Evolutionary conservation across 2,329 filamentous ascomycete species (phyloP).

Genomic region (Trichophyton rubrum): DNA sequence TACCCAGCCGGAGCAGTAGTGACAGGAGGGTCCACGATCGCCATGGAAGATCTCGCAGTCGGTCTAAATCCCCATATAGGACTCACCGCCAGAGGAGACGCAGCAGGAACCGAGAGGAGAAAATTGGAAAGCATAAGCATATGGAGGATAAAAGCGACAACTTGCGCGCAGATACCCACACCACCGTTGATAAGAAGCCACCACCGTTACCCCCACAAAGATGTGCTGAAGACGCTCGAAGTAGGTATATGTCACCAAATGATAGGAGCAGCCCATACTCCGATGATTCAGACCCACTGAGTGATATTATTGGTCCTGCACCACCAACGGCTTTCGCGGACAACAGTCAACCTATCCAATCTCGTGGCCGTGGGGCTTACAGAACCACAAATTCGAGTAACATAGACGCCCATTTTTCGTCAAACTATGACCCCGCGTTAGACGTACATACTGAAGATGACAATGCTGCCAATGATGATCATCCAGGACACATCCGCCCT

Average conservation of each 20-base stretch:
- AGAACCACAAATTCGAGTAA: conserved; percentile 42
- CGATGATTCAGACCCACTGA: conserved; percentile 54
- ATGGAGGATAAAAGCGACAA: not conserved
- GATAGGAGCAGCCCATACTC: conserved; percentile 1
- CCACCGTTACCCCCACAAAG: not conserved
- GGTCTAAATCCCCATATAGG: not conserved
- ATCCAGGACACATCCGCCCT: conserved; percentile 29
- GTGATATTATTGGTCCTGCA: conserved; percentile 62
- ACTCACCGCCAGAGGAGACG: not conserved
- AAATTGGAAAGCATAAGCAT: not conserved
- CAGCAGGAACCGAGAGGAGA: not conserved
- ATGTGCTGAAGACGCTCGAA: not conserved
- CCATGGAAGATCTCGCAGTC: not conserved
- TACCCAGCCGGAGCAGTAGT: not conserved
- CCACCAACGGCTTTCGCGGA: conserved; percentile 33
- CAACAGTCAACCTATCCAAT: conserved; percentile 31
- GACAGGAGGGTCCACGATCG: conserved; percentile 13
- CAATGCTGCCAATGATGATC: conserved; percentile 49
- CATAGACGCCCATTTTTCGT: conserved; percentile 71
- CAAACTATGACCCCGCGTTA: conserved; percentile 45
- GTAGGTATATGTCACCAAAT: not conserved
- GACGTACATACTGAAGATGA: conserved; percentile 30
- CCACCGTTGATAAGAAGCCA: not conserved
- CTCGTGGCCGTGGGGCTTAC: conserved; percentile 60
- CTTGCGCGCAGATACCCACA: not conserved